Base-by-base conservation (phyloP, 176 grass and related monocot genomes). In the Aegilops longissima region DNA sequence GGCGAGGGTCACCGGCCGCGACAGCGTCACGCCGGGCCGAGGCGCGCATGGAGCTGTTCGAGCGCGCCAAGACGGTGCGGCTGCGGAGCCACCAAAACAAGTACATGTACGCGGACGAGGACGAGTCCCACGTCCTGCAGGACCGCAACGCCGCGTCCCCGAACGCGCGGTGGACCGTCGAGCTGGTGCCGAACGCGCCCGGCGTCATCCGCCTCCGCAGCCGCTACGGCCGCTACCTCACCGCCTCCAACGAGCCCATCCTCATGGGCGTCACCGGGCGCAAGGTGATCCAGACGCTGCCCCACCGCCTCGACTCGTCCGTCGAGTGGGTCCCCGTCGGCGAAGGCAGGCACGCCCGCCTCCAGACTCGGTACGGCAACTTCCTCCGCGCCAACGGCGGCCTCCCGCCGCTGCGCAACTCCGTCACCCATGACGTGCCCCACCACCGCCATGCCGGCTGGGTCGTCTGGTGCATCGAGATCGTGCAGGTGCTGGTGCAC, bases 51-150 rank as follows among this genome's bases (percentile, higher is more conserved):
- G 96, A 98, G 86, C 82, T 94, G 39, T 96, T 96, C 88, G 80
- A 91, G 70, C 90, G 88, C 47, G 96, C 96, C 33, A 80, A 73
- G 74, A 78, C 79, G 67, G 93, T 98, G 78, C 92, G 93, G 39
- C 88, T 98, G 14, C 90, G 86, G 59, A 86, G 92, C 84, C 91
- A 87, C 83, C 93, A 98, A 66, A 90, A 92, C 84, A 98, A 98
- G 88, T 96, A 88, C 84, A 67, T 98, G 70, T 87, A 77, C 76
- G 96, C 96, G 1, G 96, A 94, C 47, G 93, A 96, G 39, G 93
- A 96, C 96, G 93, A 98, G 84, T 40, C 83, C 69, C 82, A 70
- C 84, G 92, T 98, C 10, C 5, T 3, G 7, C 96, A 98, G 82
- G 96, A 96, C 76, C 90, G 90, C 5, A 80, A 90, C 83, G 90